These are phyloP conservation scores for Maudiozyma barnettii DNA, from an alignment of 805 yeast species.

Conservation along the genomic window DNA sequence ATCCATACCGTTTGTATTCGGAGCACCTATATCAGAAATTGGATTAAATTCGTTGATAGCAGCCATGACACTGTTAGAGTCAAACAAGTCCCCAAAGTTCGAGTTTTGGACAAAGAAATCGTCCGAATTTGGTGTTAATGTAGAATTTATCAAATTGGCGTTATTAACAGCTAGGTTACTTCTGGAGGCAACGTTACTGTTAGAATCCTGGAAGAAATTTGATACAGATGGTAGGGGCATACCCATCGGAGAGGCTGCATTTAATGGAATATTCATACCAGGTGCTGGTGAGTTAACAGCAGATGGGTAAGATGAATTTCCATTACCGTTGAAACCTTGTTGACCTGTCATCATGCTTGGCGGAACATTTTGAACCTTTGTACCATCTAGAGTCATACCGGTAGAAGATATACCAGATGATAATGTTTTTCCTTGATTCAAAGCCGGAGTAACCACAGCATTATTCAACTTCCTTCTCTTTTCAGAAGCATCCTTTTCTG, in stretches of 20 bases:
- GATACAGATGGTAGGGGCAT: slow-evolving; percentile 1
- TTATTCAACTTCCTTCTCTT: slow-evolving; percentile 19
- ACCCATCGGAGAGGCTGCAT: not conserved
- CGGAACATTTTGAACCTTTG: not conserved
- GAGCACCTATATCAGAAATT: not conserved
- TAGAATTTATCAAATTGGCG: not conserved
- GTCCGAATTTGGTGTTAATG: slow-evolving; percentile 25
- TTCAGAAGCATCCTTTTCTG: slow-evolving; percentile 11
- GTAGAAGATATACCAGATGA: not conserved
- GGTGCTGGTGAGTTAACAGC: slow-evolving; percentile 3
- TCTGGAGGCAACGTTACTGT: not conserved
- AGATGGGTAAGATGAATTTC: slow-evolving; percentile 8
- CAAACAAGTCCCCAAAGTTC: slow-evolving; percentile 25
- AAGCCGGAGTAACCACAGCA: not conserved
- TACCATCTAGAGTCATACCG: not conserved
- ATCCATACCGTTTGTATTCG: not conserved
- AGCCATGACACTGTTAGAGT: slow-evolving; percentile 25
- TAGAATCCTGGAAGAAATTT: not conserved
- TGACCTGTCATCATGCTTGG: not conserved
- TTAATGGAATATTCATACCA: slow-evolving; percentile 1
- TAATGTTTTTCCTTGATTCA: slow-evolving; percentile 1
- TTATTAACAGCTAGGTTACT: not conserved
- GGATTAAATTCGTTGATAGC: slow-evolving; percentile 12
- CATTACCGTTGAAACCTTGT: not conserved
- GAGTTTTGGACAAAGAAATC: slow-evolving; percentile 28